Evolutionary conservation across 2,329 filamentous ascomycete genomes (phyloP), one percentile per base, ranked within the genome.

Genomic region (Phialemonium atrogriseum): DNA sequence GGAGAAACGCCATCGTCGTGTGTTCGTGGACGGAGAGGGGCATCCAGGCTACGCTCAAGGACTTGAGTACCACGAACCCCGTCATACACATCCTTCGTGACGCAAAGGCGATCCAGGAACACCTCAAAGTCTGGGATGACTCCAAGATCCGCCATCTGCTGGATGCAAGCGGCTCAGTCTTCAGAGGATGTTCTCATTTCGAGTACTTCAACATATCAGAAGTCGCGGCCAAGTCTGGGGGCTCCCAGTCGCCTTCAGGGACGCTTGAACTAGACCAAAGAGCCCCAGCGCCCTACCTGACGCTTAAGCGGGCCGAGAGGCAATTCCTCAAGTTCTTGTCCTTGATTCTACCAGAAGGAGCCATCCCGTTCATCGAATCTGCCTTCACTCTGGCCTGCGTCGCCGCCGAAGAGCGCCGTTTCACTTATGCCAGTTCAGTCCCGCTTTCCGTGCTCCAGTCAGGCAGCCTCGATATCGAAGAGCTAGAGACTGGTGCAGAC

Each of bases 151-250:
- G 65, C 25, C 71, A 71, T 27, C 61, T 84, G 6, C 54, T 84
- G 16, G 63, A 68, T 12, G 66, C 69, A 10, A 73, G 68, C 40
- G 66, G 63, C 14, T 59, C 66, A 2, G 68, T 81, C 11, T 76
- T 83, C 43, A 66, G 78, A 29, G 66, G 65, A 2, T 84, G 77
- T 48, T 79, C 78, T 9, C 86, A 84, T 43, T 71, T 81, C 39
- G 82, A 87, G 47, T 88, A 85, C 51, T 85, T 77, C 60, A 86
- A 86, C 43, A 60, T 83, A 11, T 78, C 78, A 2, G 80, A 84
- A 47, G 61, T 57, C 12, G 50, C 48, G 56, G 25, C 48, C 43
- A 42, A 47, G 42, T 16, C 48, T 17, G 33, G 30, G 7, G 31
- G 20, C 36, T 28, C 30, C 19, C 13, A 33, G n/a, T 30, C 38